phyloP scores from a whole-genome alignment of 352 stramenopile genomes.

The Globisporangium perplexum region DNA sequence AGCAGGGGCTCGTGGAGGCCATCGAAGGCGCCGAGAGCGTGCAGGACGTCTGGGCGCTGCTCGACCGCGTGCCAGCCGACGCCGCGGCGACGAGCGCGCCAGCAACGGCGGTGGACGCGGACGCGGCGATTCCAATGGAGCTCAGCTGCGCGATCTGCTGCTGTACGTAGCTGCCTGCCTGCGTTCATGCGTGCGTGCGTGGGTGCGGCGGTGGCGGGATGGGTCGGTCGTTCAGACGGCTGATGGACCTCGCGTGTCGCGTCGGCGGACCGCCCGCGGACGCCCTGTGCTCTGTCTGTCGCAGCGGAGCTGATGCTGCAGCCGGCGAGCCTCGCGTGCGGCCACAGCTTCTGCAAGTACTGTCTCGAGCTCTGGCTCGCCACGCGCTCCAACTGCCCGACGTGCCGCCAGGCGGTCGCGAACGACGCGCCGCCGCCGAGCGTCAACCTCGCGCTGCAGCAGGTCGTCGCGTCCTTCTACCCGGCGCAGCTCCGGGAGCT shows the following conservation, averaged over 20 bases:
- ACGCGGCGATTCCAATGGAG: conserved; percentile 24
- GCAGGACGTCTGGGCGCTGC: conserved; percentile 8
- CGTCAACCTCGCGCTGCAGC: conserved; percentile 32
- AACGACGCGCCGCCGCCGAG: conserved; percentile 3
- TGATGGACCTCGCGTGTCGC: neutral
- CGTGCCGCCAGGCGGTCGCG: conserved; percentile 21
- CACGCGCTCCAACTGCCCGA: conserved; percentile 29
- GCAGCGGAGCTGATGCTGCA: conserved; percentile 42
- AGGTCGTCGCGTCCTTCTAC: conserved; percentile 25
- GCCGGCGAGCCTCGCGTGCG: conserved; percentile 31
- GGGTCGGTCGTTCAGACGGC: neutral
- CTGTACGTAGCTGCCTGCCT: conserved; percentile 15
- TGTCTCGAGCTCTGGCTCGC: conserved; percentile 38
- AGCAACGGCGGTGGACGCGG: neutral
- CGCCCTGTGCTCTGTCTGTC: neutral
- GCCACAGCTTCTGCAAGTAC: conserved; percentile 42
- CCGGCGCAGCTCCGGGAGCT: conserved; percentile 23
- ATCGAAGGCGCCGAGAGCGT: conserved; percentile 12
- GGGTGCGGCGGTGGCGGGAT: neutral
- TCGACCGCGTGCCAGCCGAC: neutral
- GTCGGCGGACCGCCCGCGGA: no score
- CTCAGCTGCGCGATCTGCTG: conserved; percentile 35
- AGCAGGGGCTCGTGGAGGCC: conserved; percentile 12
- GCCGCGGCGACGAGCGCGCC: neutral
- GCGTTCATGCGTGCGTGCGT: neutral